phyloP scores from a whole-genome alignment of 2,329 filamentous ascomycete species.

The Aspergillus aculeatinus region DNA sequence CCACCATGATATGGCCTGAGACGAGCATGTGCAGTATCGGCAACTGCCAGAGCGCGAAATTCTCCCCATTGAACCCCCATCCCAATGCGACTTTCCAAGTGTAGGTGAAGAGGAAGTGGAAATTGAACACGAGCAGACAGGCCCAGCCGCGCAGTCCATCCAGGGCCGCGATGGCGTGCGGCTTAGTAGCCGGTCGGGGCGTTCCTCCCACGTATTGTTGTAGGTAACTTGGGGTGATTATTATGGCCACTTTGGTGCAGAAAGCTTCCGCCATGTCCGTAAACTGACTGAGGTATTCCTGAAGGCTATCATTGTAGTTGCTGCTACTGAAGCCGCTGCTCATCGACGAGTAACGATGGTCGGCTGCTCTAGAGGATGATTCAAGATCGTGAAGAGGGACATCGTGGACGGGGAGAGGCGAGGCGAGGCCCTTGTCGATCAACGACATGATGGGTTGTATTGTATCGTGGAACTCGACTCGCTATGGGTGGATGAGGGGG shows the following conservation, averaged over 20 bases:
- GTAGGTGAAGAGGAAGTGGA: conserved; percentile 47
- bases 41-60: conserved; percentile 42
- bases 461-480: background rate
- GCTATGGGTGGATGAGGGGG: background rate
- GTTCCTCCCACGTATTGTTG: conserved; percentile 35
- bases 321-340: background rate
- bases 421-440: conserved; percentile 15
- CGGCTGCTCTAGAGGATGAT: conserved; percentile 13
- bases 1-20: conserved; percentile 49
- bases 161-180: conserved; percentile 42
- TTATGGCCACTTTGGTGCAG: conserved; percentile 28
- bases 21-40: conserved; percentile 45
- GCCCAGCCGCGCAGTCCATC: conserved; percentile 47
- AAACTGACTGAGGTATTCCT: conserved; percentile 24
- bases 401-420: conserved; percentile 26
- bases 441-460: conserved; percentile 15
- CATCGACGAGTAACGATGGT: background rate
- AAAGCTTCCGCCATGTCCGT: conserved; percentile 22
- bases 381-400: conserved; percentile 34
- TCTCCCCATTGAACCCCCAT: conserved; percentile 42
- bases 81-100: conserved; percentile 42
- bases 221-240: conserved; percentile 38
- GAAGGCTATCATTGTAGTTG: background rate
- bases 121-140: conserved; percentile 48
- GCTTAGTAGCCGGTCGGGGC: conserved; percentile 27